These are phyloP conservation scores for Aspergillus unguis DNA, from an alignment of 2,329 filamentous ascomycete species.

Conservation along the genomic window DNA sequence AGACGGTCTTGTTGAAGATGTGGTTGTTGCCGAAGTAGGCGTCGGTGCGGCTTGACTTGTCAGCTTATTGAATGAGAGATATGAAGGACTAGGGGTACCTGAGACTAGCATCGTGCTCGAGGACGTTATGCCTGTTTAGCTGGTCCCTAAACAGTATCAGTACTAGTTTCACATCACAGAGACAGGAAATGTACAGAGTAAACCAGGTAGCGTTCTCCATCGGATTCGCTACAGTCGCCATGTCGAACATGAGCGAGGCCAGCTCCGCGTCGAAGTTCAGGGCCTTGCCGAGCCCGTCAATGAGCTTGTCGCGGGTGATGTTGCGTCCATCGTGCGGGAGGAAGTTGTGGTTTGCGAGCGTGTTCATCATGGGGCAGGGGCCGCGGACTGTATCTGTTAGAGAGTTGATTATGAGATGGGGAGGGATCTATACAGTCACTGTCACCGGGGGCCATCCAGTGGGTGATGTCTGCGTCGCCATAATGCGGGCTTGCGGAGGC, in stretches of 20 bases:
- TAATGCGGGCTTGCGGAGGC: background rate
- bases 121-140: slow-evolving; percentile 21
- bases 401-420: background rate
- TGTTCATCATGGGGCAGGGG: slow-evolving; percentile 53
- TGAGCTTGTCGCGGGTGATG: slow-evolving; percentile 27
- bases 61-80: background rate
- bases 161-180: background rate
- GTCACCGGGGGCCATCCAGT: background rate
- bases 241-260: slow-evolving; percentile 19
- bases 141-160: slow-evolving; percentile 14
- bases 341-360: slow-evolving; percentile 51
- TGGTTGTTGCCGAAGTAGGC: slow-evolving; percentile 50
- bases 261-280: slow-evolving; percentile 21
- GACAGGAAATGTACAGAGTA: slow-evolving; percentile 10
- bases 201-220: slow-evolving; percentile 21
- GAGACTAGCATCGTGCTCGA: slow-evolving; percentile 26
- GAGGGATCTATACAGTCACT: background rate
- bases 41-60: slow-evolving; percentile 1
- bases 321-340: slow-evolving; percentile 47
- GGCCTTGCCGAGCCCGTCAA: slow-evolving; percentile 5
- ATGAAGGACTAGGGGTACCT: slow-evolving; percentile 9
- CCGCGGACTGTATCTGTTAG: slow-evolving; percentile 17
- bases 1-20: slow-evolving; percentile 53
- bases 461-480: background rate
- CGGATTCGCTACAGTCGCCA: slow-evolving; percentile 19